Base-by-base conservation (phyloP, 306 rosid genomes). In the Castanea mollissima region DNA sequence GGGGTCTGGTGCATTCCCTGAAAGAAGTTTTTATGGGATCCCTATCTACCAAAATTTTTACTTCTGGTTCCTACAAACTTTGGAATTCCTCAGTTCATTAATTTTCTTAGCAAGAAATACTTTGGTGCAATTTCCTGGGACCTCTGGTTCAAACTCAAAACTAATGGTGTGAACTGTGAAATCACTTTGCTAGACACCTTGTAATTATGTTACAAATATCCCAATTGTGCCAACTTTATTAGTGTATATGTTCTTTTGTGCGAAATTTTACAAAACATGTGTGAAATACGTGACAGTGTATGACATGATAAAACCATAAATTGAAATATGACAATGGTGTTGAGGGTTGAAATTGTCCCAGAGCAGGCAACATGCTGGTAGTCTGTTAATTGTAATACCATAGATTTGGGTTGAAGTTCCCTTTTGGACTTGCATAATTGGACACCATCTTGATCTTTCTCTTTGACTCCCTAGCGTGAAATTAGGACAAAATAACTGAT, bases 11-110 rank as follows among this genome's bases (percentile, higher is more conserved):
- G 60, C 73, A 18, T 54, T 65, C 74, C 35, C 54, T 14, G 21
- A 68, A 77, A 52, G 55, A 77, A 65, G 74, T 77, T 68, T 77
- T 68, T 68, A 77, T 55, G 55, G 19, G n/a, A 69, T 77, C 35
- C 56, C 74, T 65, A 51, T 77, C 6, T 67, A 67, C 25, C 19
- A 54, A 52, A 52, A 65, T 67, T 77, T 59, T 77, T 19, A 77
- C 67, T 29, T 31, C 12, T 77, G 64, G 8, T 49, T 38, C 46
- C 2, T 2, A 38, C 11, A 38, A 38, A 11, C 54, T 16, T 49
- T 9, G 54, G 5, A 49, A 49, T 49, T 49, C 54, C 16, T 49
- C 54, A 9, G 54, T 49, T 49, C 14, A 49, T 49, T 49, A 12
- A 49, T 49, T 49, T 49, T 49, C 54, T 12, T 49, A 49, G 54